Evolutionary conservation across 805 yeast species (phyloP).

Genomic region (Metschnikowia gruessii): DNA sequence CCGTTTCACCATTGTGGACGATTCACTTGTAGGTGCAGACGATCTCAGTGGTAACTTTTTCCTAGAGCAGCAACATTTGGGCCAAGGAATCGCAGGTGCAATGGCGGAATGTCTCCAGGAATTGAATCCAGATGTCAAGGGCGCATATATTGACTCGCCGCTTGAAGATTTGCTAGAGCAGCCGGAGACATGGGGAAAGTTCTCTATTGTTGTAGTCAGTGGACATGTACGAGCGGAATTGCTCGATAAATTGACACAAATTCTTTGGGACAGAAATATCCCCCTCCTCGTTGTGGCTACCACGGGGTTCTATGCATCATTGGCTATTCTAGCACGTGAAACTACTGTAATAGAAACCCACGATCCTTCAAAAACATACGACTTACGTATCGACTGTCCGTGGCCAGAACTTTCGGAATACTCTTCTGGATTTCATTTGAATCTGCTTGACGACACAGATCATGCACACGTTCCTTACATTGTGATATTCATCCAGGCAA

Average conservation of each 20-base stretch:
- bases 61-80: slow-evolving; percentile 43
- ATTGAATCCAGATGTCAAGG: slow-evolving; percentile 58
- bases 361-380: slow-evolving; percentile 62
- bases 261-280: slow-evolving; percentile 43
- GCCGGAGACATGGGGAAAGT: slow-evolving; percentile 44
- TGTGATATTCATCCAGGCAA: slow-evolving; percentile 55
- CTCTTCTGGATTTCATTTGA: slow-evolving; percentile 50
- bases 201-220: slow-evolving; percentile 47
- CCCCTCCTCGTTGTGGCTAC: slow-evolving; percentile 55
- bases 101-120: slow-evolving; percentile 46
- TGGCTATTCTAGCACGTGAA: slow-evolving; percentile 52
- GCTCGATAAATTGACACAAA: slow-evolving; percentile 29
- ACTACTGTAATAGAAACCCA: slow-evolving; percentile 70
- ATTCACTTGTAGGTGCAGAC: slow-evolving; percentile 31
- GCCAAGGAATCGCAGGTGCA: slow-evolving; percentile 37
- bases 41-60: slow-evolving; percentile 66
- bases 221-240: slow-evolving; percentile 23
- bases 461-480: slow-evolving; percentile 68
- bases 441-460: slow-evolving; percentile 41
- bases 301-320: slow-evolving; percentile 63
- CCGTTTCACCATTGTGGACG: slow-evolving; percentile 56
- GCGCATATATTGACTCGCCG: slow-evolving; percentile 24
- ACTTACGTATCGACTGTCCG: slow-evolving; percentile 63
- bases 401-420: slow-evolving; percentile 65
- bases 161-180: slow-evolving; percentile 13